A percentile compares a stretch with the other conserved stretches of the same genome.
phyloP scores from a whole-genome alignment of 192 early-diverging fungal species.

The Coemansia nantahalensis region DNA sequence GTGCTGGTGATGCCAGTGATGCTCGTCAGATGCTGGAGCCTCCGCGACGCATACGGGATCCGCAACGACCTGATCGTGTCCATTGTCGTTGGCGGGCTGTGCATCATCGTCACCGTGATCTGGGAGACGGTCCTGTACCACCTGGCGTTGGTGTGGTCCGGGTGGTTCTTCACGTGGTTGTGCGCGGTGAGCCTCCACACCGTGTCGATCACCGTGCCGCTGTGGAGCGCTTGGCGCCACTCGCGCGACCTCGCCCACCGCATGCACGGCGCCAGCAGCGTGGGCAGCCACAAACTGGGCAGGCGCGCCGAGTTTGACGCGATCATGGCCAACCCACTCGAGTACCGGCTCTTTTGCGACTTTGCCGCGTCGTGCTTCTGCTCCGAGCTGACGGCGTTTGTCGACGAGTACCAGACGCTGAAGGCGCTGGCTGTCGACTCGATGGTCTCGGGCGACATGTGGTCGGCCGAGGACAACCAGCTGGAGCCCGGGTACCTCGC shows the following conservation, averaged over 20 bases:
- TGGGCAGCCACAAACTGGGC: constrained; percentile 23
- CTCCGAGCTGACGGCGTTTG: constrained; percentile 47
- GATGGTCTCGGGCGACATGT: constrained; percentile 37
- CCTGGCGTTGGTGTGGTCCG: constrained; percentile 27
- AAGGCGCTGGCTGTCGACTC: constrained; percentile 32
- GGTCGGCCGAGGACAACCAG: constrained; percentile 37
- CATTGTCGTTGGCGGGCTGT: constrained; percentile 15
- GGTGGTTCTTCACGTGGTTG: constrained; percentile 42
- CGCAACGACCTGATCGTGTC: constrained; percentile 38
- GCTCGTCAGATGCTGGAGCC: constrained; percentile 28
- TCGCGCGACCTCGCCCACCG: constrained; percentile 34
- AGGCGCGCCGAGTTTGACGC: constrained; percentile 38
- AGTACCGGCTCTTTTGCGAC: constrained; percentile 48
- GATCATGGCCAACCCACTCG: constrained; percentile 35
- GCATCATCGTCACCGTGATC: constrained; percentile 17
- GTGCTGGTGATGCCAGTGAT: constrained; percentile 25
- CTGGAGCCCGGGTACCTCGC: constrained; percentile 21
- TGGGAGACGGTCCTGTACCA: constrained; percentile 29
- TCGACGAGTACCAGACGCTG: constrained; percentile 49
- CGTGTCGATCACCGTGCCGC: constrained; percentile 25
- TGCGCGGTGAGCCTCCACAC: constrained; percentile 24
- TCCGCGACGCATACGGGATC: constrained; percentile 46
- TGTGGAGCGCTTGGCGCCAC: constrained; percentile 28
- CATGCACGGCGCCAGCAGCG: constrained; percentile 32
- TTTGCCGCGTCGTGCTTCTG: constrained; percentile 53